Conservation (phyloP, 305 asterid species). For the Salvia sclarea region DNA sequence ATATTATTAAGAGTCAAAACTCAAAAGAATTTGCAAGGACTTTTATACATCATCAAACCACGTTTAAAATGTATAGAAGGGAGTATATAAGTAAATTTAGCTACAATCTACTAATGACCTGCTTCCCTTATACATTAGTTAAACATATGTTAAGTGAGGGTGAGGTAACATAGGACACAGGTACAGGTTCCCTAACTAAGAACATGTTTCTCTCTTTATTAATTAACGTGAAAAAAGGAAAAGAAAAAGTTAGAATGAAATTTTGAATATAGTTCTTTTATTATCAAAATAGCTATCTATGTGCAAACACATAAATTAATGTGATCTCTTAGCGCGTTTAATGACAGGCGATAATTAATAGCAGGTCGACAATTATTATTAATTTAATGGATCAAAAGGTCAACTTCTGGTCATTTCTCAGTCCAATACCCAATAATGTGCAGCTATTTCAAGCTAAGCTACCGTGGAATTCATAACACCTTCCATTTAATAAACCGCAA, state of each 20-base stretch:
- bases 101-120: too few species aligned
- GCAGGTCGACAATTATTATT: neutral
- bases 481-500: neutral
- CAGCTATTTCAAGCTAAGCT: neutral
- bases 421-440: conserved; percentile 38
- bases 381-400: conserved; percentile 37
- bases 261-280: neutral
- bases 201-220: neutral
- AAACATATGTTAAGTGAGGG: too few species aligned
- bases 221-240: too few species aligned
- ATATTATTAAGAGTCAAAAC: too few species aligned
- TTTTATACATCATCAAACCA: too few species aligned
- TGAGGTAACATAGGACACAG: neutral
- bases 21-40: too few species aligned
- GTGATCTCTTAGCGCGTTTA: neutral
- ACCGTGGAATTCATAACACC: neutral
- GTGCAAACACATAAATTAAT: neutral
- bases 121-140: too few species aligned
- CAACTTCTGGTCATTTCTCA: conserved; percentile 46
- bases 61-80: too few species aligned
- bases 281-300: neutral
- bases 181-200: neutral
- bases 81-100: too few species aligned
- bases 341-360: neutral
- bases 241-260: neutral